phyloP scores from a whole-genome alignment of 371 early-diverging fungal species.

The Entomophthora muscae region DNA sequence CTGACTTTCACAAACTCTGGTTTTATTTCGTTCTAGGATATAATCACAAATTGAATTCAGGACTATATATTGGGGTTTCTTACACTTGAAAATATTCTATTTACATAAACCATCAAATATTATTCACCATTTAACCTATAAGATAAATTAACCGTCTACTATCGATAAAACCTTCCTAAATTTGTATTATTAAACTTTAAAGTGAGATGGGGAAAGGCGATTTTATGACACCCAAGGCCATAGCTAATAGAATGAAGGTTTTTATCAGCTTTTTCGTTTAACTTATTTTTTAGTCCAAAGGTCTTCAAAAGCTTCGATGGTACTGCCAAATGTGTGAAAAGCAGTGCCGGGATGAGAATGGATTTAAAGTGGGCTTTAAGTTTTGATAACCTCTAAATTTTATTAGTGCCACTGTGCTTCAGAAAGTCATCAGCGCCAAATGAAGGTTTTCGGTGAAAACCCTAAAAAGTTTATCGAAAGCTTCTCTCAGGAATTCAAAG shows the following conservation, averaged over 20 bases:
- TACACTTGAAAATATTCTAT: no score
- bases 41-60: no score
- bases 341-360: constrained; percentile 87
- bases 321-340: constrained; percentile 92
- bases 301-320: constrained; percentile 82
- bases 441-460: constrained; percentile 74
- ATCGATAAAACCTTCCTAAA: no score
- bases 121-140: no score
- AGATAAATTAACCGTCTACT: no score
- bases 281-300: constrained; percentile 42
- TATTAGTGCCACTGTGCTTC: constrained; percentile 65
- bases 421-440: constrained; percentile 86
- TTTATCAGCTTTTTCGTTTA: background rate
- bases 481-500: constrained; percentile 54
- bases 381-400: no score
- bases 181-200: background rate
- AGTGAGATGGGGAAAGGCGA: constrained; percentile 59
- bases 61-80: no score
- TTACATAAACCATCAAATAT: no score
- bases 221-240: constrained; percentile 57
- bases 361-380: constrained; percentile 55
- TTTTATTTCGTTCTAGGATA: no score
- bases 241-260: constrained; percentile 70
- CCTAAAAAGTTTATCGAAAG: constrained; percentile 43
- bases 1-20: no score